A percentile compares a stretch with the other conserved stretches of the same genome.
phyloP scores from a whole-genome alignment of 805 yeast genomes.

The Ogataea sp. region DNA sequence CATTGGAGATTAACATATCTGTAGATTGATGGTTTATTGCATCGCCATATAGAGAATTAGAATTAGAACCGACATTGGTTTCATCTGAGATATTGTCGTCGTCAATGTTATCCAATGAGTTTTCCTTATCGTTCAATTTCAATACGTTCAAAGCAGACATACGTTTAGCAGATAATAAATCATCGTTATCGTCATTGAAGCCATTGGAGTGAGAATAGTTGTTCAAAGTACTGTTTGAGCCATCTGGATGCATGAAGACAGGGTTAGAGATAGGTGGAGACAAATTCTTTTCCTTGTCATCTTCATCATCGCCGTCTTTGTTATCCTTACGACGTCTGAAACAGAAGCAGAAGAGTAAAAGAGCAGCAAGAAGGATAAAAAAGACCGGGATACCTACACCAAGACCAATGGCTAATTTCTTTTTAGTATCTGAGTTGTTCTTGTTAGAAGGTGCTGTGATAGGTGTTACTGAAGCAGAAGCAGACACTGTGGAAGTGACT shows the following conservation, averaged over 20 bases:
- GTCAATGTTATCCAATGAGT: slow-evolving; percentile 11
- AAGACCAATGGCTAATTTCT: slow-evolving; percentile 75
- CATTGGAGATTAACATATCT: slow-evolving; percentile 26
- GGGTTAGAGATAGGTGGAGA: slow-evolving; percentile 32
- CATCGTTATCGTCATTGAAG: slow-evolving; percentile 6
- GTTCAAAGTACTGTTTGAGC: slow-evolving; percentile 8
- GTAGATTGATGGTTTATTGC: slow-evolving; percentile 30
- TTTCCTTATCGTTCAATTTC: slow-evolving; percentile 37
- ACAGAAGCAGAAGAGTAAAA: slow-evolving; percentile 49
- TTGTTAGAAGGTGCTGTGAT: slow-evolving; percentile 11
- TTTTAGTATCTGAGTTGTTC: slow-evolving; percentile 25
- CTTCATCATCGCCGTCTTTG: slow-evolving; percentile 16
- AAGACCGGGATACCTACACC: slow-evolving; percentile 79
- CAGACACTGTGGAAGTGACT: slow-evolving; percentile 15
- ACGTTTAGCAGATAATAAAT: slow-evolving; percentile 20
- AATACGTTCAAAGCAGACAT: slow-evolving; percentile 43
- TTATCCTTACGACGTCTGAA: slow-evolving; percentile 33
- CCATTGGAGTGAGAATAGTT: not conserved
- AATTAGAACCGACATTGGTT: slow-evolving; percentile 44
- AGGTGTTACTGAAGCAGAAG: slow-evolving; percentile 24
- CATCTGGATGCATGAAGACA: slow-evolving; percentile 25
- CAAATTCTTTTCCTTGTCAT: slow-evolving; percentile 18
- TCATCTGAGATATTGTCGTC: slow-evolving; percentile 38
- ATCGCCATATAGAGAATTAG: slow-evolving; percentile 29
- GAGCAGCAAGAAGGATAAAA: slow-evolving; percentile 37